A percentile compares a stretch with the other conserved stretches of the same genome.
Evolutionary conservation across 164 flowering plant genomes (phyloP).

Genomic region (Magnolia sinica): DNA sequence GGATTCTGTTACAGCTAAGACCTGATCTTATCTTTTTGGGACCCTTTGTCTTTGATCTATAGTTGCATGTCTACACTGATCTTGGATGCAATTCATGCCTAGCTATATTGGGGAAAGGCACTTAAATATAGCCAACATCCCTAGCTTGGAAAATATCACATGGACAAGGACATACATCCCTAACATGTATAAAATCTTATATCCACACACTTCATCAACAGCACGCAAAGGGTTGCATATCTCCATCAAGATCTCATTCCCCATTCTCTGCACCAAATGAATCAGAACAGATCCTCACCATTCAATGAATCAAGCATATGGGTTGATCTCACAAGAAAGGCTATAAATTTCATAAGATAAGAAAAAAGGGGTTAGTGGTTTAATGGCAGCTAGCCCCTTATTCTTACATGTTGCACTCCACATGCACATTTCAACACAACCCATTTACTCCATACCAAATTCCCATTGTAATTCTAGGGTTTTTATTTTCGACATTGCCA

Average conservation of each 20-base stretch:
- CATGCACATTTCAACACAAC: constrained; percentile 8
- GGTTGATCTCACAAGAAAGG: neutral
- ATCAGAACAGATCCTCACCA: neutral
- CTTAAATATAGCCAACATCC: neutral
- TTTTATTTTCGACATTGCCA: neutral
- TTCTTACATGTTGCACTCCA: constrained; percentile 9
- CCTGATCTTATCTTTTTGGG: neutral
- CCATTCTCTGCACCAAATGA: neutral
- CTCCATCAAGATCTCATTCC: constrained; percentile 1
- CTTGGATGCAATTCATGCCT: constrained; percentile 3
- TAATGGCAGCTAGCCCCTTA: neutral
- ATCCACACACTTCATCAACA: neutral
- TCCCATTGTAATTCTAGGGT: constrained; percentile 13
- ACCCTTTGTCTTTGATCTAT: neutral
- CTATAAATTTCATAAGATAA: neutral
- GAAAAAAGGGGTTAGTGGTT: neutral
- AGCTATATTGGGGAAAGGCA: neutral
- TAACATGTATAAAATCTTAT: neutral
- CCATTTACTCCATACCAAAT: constrained; percentile 20
- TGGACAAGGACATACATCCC: neutral
- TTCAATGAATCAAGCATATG: neutral
- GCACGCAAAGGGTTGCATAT: neutral
- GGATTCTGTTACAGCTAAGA: neutral
- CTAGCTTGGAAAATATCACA: neutral
- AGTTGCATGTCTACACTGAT: neutral